These are phyloP conservation scores for Penicillium argentinense DNA, from an alignment of 495 filamentous ascomycete species.

Conservation along the genomic window DNA sequence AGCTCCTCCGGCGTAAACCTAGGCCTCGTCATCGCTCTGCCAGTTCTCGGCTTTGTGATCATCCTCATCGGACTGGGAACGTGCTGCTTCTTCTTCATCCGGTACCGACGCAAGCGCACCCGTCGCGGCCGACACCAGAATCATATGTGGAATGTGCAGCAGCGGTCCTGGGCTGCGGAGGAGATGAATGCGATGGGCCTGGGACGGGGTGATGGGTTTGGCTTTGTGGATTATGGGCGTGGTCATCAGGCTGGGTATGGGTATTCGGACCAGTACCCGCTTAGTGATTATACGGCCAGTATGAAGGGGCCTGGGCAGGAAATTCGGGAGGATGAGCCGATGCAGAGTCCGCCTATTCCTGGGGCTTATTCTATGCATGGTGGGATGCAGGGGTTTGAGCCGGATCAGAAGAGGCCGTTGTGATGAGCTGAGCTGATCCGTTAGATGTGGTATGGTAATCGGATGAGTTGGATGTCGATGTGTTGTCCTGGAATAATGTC, in stretches of 20 bases:
- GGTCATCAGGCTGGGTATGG: slow-evolving; percentile 18
- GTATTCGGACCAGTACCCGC: slow-evolving; percentile 6
- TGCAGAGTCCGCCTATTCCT: neutral
- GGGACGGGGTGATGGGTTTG: slow-evolving; percentile 11
- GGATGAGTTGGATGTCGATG: neutral
- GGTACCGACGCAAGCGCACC: slow-evolving; percentile 33
- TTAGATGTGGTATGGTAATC: neutral
- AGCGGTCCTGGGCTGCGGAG: slow-evolving; percentile 20
- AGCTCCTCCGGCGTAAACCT: slow-evolving; percentile 30
- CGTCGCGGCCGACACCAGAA: slow-evolving; percentile 18
- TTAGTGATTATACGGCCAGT: no score
- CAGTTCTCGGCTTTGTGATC: slow-evolving; percentile 44
- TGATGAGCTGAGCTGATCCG: no score
- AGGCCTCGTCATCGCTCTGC: slow-evolving; percentile 47
- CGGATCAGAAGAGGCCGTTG: slow-evolving; percentile 4
- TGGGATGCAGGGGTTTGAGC: neutral
- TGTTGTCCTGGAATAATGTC: neutral
- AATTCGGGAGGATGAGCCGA: slow-evolving; percentile 5
- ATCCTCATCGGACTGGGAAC: slow-evolving; percentile 18
- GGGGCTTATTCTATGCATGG: neutral
- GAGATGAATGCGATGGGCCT: slow-evolving; percentile 4
- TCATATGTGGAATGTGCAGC: slow-evolving; percentile 25
- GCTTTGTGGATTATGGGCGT: slow-evolving; percentile 31
- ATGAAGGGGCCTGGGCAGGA: slow-evolving; percentile 11
- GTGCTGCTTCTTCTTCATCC: slow-evolving; percentile 44